A percentile compares a stretch with the other conserved stretches of the same genome.
Conservation (phyloP, 108 stramenopile genomes). For the Cyclotella distinguenda region DNA sequence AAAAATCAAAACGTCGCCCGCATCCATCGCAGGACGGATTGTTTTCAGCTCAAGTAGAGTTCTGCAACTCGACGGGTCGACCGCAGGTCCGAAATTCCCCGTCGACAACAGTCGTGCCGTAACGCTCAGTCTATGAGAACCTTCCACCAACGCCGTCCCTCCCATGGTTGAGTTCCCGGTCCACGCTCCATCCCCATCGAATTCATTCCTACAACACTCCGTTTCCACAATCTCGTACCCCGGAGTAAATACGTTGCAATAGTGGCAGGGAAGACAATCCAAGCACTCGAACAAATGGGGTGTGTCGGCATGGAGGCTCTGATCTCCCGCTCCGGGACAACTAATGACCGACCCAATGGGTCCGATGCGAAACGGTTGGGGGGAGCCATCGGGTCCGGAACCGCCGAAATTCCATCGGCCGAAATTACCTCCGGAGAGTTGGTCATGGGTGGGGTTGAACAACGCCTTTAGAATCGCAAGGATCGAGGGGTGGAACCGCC, state of each 20-base stretch:
- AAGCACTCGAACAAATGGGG: conserved; percentile 81
- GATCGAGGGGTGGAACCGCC: conserved; percentile 65
- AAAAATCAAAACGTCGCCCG: conserved; percentile 85
- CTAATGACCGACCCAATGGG: conserved; percentile 83
- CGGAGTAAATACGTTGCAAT: conserved; percentile 78
- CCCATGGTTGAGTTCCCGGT: conserved; percentile 59
- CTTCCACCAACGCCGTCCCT: conserved; percentile 81
- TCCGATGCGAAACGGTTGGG: conserved; percentile 69
- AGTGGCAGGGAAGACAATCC: conserved; percentile 77
- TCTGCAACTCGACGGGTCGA: conserved; percentile 13
- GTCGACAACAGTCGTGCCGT: conserved; percentile 51
- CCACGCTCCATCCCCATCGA: conserved; percentile 36
- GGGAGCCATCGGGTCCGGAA: conserved; percentile 79
- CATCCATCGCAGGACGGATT: conserved; percentile 67
- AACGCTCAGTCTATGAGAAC: conserved; percentile 65
- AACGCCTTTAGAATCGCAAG: conserved; percentile 56
- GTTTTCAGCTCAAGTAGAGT: conserved; percentile 45
- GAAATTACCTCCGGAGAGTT: conserved; percentile 66
- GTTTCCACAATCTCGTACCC: conserved; percentile 38
- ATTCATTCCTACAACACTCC: conserved; percentile 20
- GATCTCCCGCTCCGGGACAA: conserved; percentile 77
- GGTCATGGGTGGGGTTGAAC: conserved; percentile 63
- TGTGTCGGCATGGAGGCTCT: conserved; percentile 88
- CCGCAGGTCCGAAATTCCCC: neutral
- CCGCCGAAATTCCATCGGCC: conserved; percentile 86